A percentile compares a stretch with the other conserved stretches of the same genome.
Conservation (phyloP, 768 basidiomycete genomes). For the Cyclocybe aegerita region DNA sequence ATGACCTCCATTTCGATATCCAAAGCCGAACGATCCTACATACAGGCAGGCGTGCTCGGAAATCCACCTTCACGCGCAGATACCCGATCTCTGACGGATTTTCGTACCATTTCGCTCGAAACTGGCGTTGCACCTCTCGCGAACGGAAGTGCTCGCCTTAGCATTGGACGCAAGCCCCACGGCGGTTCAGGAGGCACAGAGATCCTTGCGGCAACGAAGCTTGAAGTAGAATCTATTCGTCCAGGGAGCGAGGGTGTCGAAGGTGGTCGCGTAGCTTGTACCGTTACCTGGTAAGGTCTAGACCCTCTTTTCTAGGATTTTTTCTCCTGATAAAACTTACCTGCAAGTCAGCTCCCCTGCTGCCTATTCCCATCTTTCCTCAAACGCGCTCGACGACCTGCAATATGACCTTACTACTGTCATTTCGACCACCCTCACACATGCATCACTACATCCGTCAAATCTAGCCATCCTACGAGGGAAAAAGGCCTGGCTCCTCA, state of each 20-base stretch:
- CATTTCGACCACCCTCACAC: conserved; percentile 63
- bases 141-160: conserved; percentile 79
- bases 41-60: conserved; percentile 61
- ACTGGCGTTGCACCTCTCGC: conserved; percentile 79
- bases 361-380: conserved; percentile 71
- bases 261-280: conserved; percentile 63
- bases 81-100: conserved; percentile 68
- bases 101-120: conserved; percentile 68
- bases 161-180: conserved; percentile 58
- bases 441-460: conserved; percentile 61
- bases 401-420: conserved; percentile 70
- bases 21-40: conserved; percentile 79
- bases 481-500: conserved; percentile 74
- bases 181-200: conserved; percentile 71
- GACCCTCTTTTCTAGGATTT: not conserved
- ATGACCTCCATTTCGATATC: conserved; percentile 49
- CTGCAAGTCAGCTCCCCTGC: conserved; percentile 67
- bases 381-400: conserved; percentile 69
- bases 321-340: conserved; percentile 3
- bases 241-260: conserved; percentile 46
- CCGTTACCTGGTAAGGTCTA: conserved; percentile 72
- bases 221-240: conserved; percentile 70
- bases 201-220: conserved; percentile 72
- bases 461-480: conserved; percentile 61
- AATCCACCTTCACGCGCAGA: conserved; percentile 70